These are phyloP conservation scores for Ceriops decandra DNA, from an alignment of 345 rosid species.

Conservation along the genomic window DNA sequence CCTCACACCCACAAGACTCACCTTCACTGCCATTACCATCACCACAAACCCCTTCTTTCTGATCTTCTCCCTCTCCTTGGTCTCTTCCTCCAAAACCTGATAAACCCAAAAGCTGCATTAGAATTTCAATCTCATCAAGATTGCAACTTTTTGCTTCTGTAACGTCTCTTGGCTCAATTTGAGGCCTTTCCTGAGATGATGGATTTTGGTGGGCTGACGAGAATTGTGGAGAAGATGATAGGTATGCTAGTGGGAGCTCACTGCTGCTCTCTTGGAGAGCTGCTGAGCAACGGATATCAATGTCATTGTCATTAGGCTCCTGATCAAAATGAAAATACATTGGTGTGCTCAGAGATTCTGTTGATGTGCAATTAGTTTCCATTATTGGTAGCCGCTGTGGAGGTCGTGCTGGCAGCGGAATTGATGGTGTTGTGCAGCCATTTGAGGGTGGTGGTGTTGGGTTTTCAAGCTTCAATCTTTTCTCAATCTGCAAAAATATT, in stretches of 20 bases:
- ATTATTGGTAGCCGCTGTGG: slow-evolving; percentile 6
- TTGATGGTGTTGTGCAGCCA: too few relatives aligned
- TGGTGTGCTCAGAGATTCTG: slow-evolving; percentile 39
- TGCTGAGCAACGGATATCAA: neutral
- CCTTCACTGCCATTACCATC: slow-evolving; percentile 1
- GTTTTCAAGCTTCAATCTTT: too few relatives aligned
- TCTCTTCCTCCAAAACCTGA: slow-evolving; percentile 6
- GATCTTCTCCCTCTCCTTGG: slow-evolving; percentile 14
- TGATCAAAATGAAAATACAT: slow-evolving; percentile 26
- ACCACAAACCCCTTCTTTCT: slow-evolving; percentile 14
- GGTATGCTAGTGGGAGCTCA: slow-evolving; percentile 41
- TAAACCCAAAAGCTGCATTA: slow-evolving; percentile 40
- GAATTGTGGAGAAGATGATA: slow-evolving; percentile 30
- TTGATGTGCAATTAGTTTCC: slow-evolving; percentile 4
- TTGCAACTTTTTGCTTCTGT: slow-evolving; percentile 1
- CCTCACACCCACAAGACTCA: slow-evolving; percentile 29
- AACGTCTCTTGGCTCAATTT: neutral
- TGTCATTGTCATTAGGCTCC: neutral
- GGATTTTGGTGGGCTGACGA: slow-evolving; percentile 23
- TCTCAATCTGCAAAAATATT: too few relatives aligned
- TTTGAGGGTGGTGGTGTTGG: too few relatives aligned
- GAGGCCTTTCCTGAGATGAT: slow-evolving; percentile 5
- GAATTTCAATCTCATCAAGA: slow-evolving; percentile 27
- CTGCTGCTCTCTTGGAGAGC: slow-evolving; percentile 35
- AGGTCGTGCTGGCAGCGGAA: too few relatives aligned